Conservation (phyloP, 2,329 filamentous ascomycete species). For the Diaporthe amygdali region DNA sequence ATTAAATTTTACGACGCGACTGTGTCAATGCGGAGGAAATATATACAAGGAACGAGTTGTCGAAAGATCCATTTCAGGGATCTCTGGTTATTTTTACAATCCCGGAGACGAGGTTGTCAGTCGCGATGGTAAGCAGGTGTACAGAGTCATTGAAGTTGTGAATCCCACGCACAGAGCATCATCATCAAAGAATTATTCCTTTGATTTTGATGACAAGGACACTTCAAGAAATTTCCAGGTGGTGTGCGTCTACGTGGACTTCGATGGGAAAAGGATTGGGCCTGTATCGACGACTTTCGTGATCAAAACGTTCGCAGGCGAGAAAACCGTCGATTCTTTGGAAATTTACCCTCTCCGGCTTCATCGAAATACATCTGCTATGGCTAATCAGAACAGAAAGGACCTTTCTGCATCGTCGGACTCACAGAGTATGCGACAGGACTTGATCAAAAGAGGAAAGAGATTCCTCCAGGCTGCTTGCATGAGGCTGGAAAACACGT, state of each 20-base stretch:
- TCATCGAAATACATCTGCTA: neutral
- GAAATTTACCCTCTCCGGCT: conserved; percentile 34
- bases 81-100: conserved; percentile 35
- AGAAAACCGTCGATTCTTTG: conserved; percentile 31
- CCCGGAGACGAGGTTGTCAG: conserved; percentile 31
- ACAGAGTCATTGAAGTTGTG: conserved; percentile 28
- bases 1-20: conserved; percentile 28
- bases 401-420: rapidly evolving
- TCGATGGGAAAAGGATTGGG: conserved; percentile 36
- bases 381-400: neutral
- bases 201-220: neutral
- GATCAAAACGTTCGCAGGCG: conserved; percentile 33
- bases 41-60: conserved; percentile 20
- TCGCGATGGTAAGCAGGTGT: conserved; percentile 30
- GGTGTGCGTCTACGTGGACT: conserved; percentile 35
- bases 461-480: conserved; percentile 28
- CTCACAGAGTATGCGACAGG: conserved; percentile 2
- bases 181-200: neutral
- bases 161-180: conserved; percentile 14
- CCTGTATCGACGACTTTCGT: conserved; percentile 31
- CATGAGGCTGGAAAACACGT: conserved; percentile 31
- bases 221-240: conserved; percentile 17
- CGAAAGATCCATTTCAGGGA: conserved; percentile 30
- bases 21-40: conserved; percentile 12
- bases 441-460: conserved; percentile 29